Evolutionary conservation across 331 rosid genomes (phyloP).

Genomic region (Malus hybrid): DNA sequence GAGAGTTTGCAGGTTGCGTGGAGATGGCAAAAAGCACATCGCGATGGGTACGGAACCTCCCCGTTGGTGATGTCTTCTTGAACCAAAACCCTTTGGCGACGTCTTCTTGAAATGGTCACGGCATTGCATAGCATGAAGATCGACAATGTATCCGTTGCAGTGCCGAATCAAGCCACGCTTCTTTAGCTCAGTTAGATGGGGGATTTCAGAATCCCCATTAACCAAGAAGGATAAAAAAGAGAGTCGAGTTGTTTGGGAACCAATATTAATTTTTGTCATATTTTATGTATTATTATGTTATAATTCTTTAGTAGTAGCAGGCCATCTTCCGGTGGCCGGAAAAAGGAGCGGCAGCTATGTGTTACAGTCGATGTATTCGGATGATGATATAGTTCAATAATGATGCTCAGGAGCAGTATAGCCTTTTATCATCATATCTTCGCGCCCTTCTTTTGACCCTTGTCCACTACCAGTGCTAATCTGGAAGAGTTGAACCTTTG

Average conservation of each 20-base stretch:
- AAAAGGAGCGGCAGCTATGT: conserved; percentile 33
- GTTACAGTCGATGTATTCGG: conserved; percentile 37
- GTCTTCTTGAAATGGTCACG: conserved; percentile 19
- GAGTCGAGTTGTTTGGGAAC: neutral
- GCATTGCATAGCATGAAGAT: conserved; percentile 15
- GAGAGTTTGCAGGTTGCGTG: conserved; percentile 69
- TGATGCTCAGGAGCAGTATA: conserved; percentile 31
- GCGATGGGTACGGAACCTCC: conserved; percentile 53
- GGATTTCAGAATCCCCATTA: neutral
- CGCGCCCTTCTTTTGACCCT: neutral
- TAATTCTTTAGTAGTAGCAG: conserved; percentile 21
- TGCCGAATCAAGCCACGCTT: conserved; percentile 13
- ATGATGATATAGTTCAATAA: conserved; percentile 48
- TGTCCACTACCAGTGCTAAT: too few relatives aligned
- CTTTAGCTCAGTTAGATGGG: conserved; percentile 13
- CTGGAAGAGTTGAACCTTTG: too few relatives aligned
- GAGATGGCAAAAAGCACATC: conserved; percentile 91
- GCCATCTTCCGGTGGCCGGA: conserved; percentile 16
- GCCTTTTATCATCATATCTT: neutral
- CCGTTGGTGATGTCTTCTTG: conserved; percentile 12
- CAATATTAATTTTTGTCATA: neutral
- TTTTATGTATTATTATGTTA: conserved; percentile 16
- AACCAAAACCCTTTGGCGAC: conserved; percentile 17
- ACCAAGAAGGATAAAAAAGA: neutral
- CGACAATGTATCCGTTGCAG: conserved; percentile 8